These are phyloP conservation scores for Limnanthes douglasii DNA, from an alignment of 345 rosid species.

Conservation along the genomic window DNA sequence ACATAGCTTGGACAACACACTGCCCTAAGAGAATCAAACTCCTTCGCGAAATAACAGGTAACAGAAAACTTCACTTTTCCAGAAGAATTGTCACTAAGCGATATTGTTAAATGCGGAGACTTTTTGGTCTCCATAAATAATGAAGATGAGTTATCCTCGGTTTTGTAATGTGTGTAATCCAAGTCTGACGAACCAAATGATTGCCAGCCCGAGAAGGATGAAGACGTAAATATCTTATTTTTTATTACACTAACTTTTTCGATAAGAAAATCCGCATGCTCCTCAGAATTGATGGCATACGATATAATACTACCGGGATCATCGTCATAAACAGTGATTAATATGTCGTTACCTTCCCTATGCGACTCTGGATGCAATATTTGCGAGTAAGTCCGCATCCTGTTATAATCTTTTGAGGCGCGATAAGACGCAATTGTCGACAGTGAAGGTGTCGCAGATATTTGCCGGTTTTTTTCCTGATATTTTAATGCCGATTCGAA, in stretches of 20 bases:
- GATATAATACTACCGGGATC: conserved; percentile 88
- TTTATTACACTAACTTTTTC: conserved; percentile 21
- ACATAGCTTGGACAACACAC: conserved; percentile 70
- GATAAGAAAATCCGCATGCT: conserved; percentile 59
- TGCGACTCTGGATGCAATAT: conserved; percentile 50
- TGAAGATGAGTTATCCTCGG: conserved; percentile 37
- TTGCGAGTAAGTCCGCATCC: conserved; percentile 43
- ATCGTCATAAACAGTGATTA: conserved; percentile 75
- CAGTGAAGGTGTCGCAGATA: conserved; percentile 41
- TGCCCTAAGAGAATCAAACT: conserved; percentile 66
- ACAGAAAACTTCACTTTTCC: conserved; percentile 78
- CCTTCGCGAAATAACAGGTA: conserved; percentile 76
- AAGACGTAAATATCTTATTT: conserved; percentile 26
- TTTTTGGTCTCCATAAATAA: conserved; percentile 32
- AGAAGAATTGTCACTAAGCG: conserved; percentile 51
- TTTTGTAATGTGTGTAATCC: conserved; percentile 36
- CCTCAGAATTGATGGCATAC: conserved; percentile 74
- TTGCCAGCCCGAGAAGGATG: conserved; percentile 48
- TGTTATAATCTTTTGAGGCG: conserved; percentile 72
- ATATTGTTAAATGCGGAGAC: conserved; percentile 65
- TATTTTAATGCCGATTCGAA: conserved; percentile 74
- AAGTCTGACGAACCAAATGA: conserved; percentile 47
- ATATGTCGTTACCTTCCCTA: conserved; percentile 35
- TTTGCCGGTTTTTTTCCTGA: conserved; percentile 46
- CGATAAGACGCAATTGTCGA: conserved; percentile 62